Evolutionary conservation across 768 basidiomycete genomes (phyloP).

Genomic region (Phlebiopsis flavidoalba): DNA sequence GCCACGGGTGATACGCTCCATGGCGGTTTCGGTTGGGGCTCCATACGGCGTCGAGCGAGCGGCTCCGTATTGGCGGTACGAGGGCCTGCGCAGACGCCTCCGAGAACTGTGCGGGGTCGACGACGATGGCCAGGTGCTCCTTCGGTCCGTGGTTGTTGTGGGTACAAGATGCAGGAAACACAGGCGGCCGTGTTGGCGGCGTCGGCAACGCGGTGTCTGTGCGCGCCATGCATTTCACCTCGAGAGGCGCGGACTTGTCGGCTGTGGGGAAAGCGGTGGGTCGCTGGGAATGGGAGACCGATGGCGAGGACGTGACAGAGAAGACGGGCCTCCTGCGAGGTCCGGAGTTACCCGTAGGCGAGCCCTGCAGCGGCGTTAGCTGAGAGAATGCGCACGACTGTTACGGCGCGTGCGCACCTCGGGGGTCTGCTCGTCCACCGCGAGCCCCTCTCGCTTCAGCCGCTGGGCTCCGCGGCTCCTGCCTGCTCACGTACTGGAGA

Average conservation of each 20-base stretch:
- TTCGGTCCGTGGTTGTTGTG: constrained; percentile 90
- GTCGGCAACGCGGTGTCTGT: constrained; percentile 89
- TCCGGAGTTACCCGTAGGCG: neutral
- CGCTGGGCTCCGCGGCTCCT: constrained; percentile 68
- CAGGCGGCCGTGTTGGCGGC: constrained; percentile 68
- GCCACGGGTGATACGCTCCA: constrained; percentile 89
- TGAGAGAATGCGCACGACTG: no score
- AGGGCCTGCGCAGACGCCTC: constrained; percentile 29
- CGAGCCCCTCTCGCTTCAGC: constrained; percentile 28
- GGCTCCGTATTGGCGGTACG: constrained; percentile 65
- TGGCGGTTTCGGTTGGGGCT: constrained; percentile 79
- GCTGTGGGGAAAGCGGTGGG: neutral
- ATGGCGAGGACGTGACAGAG: constrained; percentile 12
- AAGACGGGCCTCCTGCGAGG: neutral
- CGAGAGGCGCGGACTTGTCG: constrained; percentile 12
- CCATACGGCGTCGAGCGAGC: constrained; percentile 81
- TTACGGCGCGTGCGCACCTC: constrained; percentile 32
- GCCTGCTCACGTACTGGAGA: constrained; percentile 64
- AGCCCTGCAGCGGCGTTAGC: neutral
- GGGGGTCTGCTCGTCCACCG: constrained; percentile 39
- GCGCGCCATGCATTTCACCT: constrained; percentile 92
- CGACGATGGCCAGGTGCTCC: constrained; percentile 93
- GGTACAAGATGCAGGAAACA: constrained; percentile 85
- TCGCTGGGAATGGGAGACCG: neutral
- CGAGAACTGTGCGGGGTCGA: constrained; percentile 82